Evolutionary conservation across 129 eudicot genomes (phyloP).

Genomic region (Chrysanthemum seticuspe): DNA sequence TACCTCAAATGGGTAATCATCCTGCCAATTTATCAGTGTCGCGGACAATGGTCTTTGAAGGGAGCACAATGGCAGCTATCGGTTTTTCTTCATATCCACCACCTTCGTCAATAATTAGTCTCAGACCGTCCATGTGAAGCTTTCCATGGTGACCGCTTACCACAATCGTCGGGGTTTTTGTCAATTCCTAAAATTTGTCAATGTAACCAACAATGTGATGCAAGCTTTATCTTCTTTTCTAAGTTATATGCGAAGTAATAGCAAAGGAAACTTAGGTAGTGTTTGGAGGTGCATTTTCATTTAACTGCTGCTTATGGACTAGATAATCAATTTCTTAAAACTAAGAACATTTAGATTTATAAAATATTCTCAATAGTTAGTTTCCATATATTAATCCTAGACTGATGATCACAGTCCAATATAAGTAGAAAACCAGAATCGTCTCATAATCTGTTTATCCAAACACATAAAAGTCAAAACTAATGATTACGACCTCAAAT

Average conservation of each 20-base stretch:
- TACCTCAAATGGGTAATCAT: background rate
- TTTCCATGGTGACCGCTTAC: constrained; percentile 96
- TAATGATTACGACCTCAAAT: background rate
- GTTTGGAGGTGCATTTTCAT: too few relatives aligned
- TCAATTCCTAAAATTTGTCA: constrained; percentile 45
- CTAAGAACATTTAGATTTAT: background rate
- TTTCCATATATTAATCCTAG: background rate
- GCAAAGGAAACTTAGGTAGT: too few relatives aligned
- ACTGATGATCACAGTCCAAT: background rate
- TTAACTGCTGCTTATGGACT: background rate
- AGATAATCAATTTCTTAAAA: background rate
- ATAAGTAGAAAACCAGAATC: background rate
- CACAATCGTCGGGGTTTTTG: constrained; percentile 49
- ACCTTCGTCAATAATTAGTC: constrained; percentile 73
- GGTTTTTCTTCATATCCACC: constrained; percentile 77
- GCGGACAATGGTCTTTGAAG: constrained; percentile 64
- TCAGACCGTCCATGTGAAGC: constrained; percentile 71
- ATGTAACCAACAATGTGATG: background rate
- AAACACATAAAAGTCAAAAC: background rate
- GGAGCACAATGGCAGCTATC: constrained; percentile 76
- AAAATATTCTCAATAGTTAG: background rate
- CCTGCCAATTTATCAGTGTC: constrained; percentile 55
- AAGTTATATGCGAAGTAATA: too few relatives aligned
- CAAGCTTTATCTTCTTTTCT: background rate
- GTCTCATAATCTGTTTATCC: too few relatives aligned